Conservation (phyloP, 1,139 yeast genomes). For the Pichia sp. region DNA sequence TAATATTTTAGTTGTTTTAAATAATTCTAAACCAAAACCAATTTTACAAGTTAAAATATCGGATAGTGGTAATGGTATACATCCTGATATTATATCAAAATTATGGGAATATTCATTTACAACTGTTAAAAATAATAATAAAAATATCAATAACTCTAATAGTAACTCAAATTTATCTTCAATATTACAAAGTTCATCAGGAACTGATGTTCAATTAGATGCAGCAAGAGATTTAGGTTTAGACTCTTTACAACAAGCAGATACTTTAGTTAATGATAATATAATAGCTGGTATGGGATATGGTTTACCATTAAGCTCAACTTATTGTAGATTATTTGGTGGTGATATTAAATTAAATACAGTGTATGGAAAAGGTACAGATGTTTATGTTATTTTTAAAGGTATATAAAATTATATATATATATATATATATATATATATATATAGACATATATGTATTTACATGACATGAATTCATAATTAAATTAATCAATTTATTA, state of each 20-base stretch:
- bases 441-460: neutral
- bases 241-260: conserved; percentile 32
- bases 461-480: neutral
- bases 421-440: neutral
- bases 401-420: conserved; percentile 30
- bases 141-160: conserved; percentile 32
- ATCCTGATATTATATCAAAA: conserved; percentile 53
- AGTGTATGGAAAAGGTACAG: conserved; percentile 81
- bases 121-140: conserved; percentile 39
- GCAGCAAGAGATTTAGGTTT: conserved; percentile 10
- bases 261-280: conserved; percentile 51
- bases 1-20: conserved; percentile 55
- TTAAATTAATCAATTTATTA: too few species aligned
- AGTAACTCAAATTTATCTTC: too few species aligned
- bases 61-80: conserved; percentile 87
- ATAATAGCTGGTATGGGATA: conserved; percentile 94
- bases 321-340: conserved; percentile 62
- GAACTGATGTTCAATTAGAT: conserved; percentile 2
- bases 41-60: conserved; percentile 61
- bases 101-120: conserved; percentile 84
- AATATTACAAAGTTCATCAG: neutral
- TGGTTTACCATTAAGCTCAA: conserved; percentile 80
- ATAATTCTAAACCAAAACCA: conserved; percentile 30
- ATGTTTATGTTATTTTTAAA: conserved; percentile 51
- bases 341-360: conserved; percentile 77